These are phyloP conservation scores for Fusarium falciforme DNA, from an alignment of 2,329 filamentous ascomycete genomes.

Conservation along the genomic window DNA sequence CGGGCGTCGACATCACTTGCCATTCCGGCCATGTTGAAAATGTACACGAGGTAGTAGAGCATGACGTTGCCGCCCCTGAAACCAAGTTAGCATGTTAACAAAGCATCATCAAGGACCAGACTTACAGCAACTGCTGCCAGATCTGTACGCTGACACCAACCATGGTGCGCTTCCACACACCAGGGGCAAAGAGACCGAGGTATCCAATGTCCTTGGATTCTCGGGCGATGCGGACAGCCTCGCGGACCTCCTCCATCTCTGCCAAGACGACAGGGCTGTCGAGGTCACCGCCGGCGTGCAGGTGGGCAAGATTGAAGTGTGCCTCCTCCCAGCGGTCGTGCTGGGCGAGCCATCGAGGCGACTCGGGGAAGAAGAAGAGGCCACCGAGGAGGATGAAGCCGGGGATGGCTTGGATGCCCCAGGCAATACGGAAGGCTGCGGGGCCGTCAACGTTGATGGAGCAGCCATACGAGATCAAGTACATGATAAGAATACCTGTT, in stretches of 20 bases:
- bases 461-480: constrained; percentile 74
- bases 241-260: constrained; percentile 66
- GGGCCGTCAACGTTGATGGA: constrained; percentile 63
- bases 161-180: constrained; percentile 62
- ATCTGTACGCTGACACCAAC: constrained; percentile 64
- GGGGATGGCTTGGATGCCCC: constrained; percentile 73
- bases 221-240: constrained; percentile 52
- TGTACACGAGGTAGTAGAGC: constrained; percentile 71
- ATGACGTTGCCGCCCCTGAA: constrained; percentile 62
- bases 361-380: constrained; percentile 70
- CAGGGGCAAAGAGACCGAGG: constrained; percentile 57
- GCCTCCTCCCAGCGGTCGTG: constrained; percentile 70
- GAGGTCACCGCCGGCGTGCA: constrained; percentile 67
- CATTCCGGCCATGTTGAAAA: constrained; percentile 71
- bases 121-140: constrained; percentile 62
- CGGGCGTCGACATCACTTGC: neutral
- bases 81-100: constrained; percentile 2
- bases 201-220: constrained; percentile 54
- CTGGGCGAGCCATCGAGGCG: constrained; percentile 72
- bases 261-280: constrained; percentile 66
- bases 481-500: constrained; percentile 76
- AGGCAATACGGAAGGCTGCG: constrained; percentile 71
- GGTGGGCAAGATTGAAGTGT: constrained; percentile 62
- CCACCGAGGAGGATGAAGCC: constrained; percentile 67
- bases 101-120: accelerated